phyloP scores from a whole-genome alignment of 192 early-diverging fungal genomes.

The Podochytrium sp. region DNA sequence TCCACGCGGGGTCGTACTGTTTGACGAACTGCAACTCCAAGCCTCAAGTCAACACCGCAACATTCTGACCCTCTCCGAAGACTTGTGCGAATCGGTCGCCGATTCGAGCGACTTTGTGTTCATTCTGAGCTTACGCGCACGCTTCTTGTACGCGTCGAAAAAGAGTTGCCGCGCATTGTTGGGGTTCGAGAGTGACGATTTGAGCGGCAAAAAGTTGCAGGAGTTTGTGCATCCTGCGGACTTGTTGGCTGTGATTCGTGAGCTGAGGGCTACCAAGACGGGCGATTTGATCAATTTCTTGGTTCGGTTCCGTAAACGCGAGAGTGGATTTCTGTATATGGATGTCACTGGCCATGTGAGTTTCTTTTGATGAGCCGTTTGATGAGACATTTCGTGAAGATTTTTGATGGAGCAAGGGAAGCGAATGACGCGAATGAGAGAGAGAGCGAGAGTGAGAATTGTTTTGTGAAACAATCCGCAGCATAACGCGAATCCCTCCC shows the following conservation, averaged over 20 bases:
- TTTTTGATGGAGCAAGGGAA: neutral
- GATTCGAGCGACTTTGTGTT: conserved; percentile 67
- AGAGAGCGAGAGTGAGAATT: neutral
- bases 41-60: neutral
- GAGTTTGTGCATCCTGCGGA: conserved; percentile 71
- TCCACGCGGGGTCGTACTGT: neutral
- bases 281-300: conserved; percentile 58
- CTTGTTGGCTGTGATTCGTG: conserved; percentile 68
- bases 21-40: neutral
- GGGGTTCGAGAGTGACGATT: conserved; percentile 57
- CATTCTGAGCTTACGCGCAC: conserved; percentile 68
- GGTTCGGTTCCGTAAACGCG: conserved; percentile 64
- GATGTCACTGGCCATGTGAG: conserved; percentile 66
- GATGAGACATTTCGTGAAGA: too few relatives aligned
- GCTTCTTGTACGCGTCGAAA: conserved; percentile 67
- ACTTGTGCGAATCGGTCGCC: conserved; percentile 36
- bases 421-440: neutral
- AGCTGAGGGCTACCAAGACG: conserved; percentile 56
- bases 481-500: too few relatives aligned
- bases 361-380: neutral
- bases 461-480: neutral
- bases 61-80: conserved; percentile 13
- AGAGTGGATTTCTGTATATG: conserved; percentile 65
- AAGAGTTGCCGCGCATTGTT: conserved; percentile 45
- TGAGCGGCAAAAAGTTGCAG: conserved; percentile 62